phyloP scores from a whole-genome alignment of 2,329 filamentous ascomycete genomes.

The Arachnomyces sp. region DNA sequence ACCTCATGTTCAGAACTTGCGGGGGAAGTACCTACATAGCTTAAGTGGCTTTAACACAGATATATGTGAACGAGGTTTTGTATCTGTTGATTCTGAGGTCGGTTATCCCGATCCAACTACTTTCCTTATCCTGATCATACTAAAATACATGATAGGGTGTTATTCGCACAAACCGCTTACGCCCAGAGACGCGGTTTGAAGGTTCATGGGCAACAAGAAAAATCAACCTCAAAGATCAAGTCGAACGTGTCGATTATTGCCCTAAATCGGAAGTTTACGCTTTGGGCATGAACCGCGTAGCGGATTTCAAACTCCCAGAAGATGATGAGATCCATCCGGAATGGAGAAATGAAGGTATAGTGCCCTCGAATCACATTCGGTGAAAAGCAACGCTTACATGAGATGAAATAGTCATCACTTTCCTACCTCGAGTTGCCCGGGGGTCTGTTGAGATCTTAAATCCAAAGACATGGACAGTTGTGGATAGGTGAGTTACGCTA shows the following conservation, averaged over 20 bases:
- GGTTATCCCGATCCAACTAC: conserved; percentile 11
- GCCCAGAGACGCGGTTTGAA: conserved; percentile 60
- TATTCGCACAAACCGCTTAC: conserved; percentile 65
- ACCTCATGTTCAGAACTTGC: conserved; percentile 66
- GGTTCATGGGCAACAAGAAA: conserved; percentile 68
- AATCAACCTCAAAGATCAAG: conserved; percentile 59
- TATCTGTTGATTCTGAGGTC: conserved; percentile 61
- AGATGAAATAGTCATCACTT: conserved; percentile 37
- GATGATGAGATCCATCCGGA: conserved; percentile 78
- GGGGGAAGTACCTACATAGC: conserved; percentile 58
- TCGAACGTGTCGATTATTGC: conserved; percentile 69
- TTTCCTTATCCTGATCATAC: conserved; percentile 6
- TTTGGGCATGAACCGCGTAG: conserved; percentile 58
- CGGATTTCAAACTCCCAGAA: conserved; percentile 73
- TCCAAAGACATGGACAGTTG: conserved; percentile 65
- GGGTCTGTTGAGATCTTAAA: conserved; percentile 72
- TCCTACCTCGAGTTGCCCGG: conserved; percentile 60
- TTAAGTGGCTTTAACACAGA: conserved; percentile 70
- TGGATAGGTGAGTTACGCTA: conserved; percentile 50
- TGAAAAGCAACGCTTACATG: conserved; percentile 10
- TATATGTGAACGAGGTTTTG: conserved; percentile 71
- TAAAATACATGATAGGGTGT: conserved; percentile 44
- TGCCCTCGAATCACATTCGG: background rate
- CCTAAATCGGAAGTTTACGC: conserved; percentile 66
- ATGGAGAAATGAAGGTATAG: conserved; percentile 60